Evolutionary conservation across 2,329 filamentous ascomycete species (phyloP).

Genomic region (Trichoderma sp.): DNA sequence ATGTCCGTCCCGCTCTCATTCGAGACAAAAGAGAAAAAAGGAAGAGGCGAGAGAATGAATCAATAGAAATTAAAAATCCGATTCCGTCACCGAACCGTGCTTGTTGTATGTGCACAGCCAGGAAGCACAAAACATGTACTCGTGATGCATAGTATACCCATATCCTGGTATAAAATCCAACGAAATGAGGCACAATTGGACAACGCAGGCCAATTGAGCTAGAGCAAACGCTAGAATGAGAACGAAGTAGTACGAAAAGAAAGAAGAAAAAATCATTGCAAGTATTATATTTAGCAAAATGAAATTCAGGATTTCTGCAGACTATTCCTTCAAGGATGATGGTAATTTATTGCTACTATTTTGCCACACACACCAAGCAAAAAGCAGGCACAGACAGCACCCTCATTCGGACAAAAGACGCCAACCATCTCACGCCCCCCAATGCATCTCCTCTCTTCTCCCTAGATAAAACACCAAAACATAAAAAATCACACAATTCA

Average conservation of each 20-base stretch:
- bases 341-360: neutral
- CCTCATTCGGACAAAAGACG: too few species aligned
- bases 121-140: neutral
- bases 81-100: neutral
- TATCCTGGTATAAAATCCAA: neutral
- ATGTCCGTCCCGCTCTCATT: neutral
- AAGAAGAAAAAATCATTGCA: neutral
- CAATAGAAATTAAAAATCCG: neutral
- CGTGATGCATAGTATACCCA: neutral
- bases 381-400: neutral
- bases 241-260: neutral
- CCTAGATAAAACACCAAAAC: neutral
- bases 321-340: neutral
- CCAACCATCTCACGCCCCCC: too few species aligned
- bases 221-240: neutral
- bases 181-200: neutral
- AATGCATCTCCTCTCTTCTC: neutral
- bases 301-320: neutral
- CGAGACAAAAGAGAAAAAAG: neutral
- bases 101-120: neutral
- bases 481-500: neutral
- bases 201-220: neutral
- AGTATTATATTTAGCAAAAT: neutral
- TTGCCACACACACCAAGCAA: neutral
- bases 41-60: neutral